These are phyloP conservation scores for Falciphora oryzae DNA, from an alignment of 2,329 filamentous ascomycete genomes.

Conservation along the genomic window DNA sequence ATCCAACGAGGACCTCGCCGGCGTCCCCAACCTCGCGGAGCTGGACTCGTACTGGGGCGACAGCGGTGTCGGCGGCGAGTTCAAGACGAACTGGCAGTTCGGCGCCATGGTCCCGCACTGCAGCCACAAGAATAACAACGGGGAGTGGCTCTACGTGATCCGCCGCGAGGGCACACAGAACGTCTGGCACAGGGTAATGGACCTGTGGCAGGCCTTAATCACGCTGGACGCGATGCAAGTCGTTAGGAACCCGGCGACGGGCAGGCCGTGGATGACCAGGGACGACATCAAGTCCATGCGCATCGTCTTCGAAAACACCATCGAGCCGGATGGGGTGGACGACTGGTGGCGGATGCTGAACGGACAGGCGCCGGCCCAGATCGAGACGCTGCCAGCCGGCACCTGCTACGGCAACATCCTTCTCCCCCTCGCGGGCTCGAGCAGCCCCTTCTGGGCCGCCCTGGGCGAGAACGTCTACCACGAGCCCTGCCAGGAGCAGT, in stretches of 20 bases:
- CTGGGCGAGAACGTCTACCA: conserved; percentile 12
- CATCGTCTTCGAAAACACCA: conserved; percentile 17
- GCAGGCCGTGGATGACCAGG: conserved; percentile 16
- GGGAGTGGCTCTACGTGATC: conserved; percentile 20
- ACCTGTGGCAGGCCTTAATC: conserved; percentile 22
- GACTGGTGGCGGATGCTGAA: not conserved
- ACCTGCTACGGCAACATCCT: conserved; percentile 14
- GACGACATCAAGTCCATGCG: conserved; percentile 15
- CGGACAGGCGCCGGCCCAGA: not conserved
- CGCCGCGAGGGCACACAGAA: conserved; percentile 21
- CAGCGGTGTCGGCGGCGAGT: conserved; percentile 17
- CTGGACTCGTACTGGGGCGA: conserved; percentile 19
- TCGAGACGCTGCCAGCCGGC: not conserved
- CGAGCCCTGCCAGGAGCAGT: conserved; percentile 11
- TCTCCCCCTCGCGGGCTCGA: conserved; percentile 20
- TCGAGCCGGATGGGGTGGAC: not conserved
- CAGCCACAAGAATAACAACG: conserved; percentile 12
- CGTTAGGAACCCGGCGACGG: conserved; percentile 17
- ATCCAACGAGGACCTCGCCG: not conserved
- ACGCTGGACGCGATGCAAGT: conserved; percentile 19
- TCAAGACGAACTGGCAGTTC: conserved; percentile 14
- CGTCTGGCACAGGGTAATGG: conserved; percentile 24
- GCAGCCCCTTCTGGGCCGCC: conserved; percentile 21
- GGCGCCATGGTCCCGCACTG: not conserved
- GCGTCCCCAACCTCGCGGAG: conserved; percentile 9